Base-by-base conservation (phyloP, 2,329 filamentous ascomycete genomes). In the Coniochaeta hoffmannii region DNA sequence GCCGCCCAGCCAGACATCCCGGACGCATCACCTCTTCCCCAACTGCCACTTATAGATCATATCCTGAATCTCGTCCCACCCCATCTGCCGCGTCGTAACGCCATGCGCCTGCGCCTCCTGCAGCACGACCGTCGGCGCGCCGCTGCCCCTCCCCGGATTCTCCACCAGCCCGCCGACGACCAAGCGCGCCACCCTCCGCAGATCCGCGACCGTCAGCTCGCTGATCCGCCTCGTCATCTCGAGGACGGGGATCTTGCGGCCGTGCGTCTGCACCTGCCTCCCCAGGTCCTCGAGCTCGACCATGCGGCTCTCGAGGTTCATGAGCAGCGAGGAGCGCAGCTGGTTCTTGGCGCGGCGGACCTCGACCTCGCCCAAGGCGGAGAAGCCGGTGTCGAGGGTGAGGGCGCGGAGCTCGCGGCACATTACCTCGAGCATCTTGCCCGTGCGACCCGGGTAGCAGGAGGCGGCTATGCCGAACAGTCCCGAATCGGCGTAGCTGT, bases 251-350 rank as follows among this genome's bases (percentile, higher is more conserved):
- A 97, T 83, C 75, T 97, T 96, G 62, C 85, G 83, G 22, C 93
- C 94, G 68, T 97, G 92, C n/a, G 97, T 90, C 76, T 97, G 94
- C 11, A 99, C 90, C 70, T 97, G 93, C 59, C 94, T 78, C 22
- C 94, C 94, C 0, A 99, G 80, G 69, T 99, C 94, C 73, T 99
- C 94, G 7, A 99, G 81, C 75, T 97, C 94, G 10, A 99, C 91
- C 91, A 99, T 97, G 58, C 94, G 82, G 63, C 86, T 91, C 75
- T 99, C 94, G 28, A 99, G 83, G 73, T 99, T 99, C 94, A 99
- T 99, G 52, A 99, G 81, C 38, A 99, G 78, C 56, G 85, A 89
- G 14, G 87, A 92, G 41, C 92, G 85, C 15, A 99, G 83, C 75
- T 99, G 94, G 71, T 99, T 99, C 82, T 99, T 99, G 17, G 94